phyloP scores from a whole-genome alignment of 345 rosid genomes.

The Jatropha curcas region DNA sequence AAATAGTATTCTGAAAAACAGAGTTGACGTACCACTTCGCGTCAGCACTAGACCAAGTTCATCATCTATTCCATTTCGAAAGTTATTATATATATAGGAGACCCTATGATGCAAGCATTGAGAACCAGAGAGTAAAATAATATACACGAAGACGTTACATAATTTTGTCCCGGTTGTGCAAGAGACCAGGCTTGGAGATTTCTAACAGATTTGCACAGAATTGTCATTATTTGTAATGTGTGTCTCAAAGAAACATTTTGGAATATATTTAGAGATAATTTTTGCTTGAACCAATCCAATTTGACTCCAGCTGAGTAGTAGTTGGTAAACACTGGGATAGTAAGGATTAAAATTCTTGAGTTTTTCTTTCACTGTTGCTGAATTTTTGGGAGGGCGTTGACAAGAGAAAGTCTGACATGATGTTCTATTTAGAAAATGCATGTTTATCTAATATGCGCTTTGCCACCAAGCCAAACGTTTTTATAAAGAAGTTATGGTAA shows the following conservation, averaged over 20 bases:
- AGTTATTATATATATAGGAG: too few species aligned
- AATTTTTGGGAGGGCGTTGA: not conserved
- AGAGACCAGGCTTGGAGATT: constrained; percentile 17
- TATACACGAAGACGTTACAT: too few species aligned
- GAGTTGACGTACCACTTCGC: too few species aligned
- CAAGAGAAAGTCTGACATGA: constrained; percentile 10
- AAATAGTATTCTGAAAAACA: too few species aligned
- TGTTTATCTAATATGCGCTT: not conserved
- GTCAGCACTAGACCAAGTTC: too few species aligned
- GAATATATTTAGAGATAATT: constrained; percentile 21
- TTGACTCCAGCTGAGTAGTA: constrained; percentile 23
- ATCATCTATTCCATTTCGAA: too few species aligned
- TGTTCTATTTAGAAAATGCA: not conserved
- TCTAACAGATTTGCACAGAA: not conserved
- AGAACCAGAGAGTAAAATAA: too few species aligned
- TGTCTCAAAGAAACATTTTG: not conserved
- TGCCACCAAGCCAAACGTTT: not conserved
- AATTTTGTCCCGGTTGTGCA: not conserved
- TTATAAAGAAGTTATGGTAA: not conserved
- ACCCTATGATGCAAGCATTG: too few species aligned
- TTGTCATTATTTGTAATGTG: not conserved
- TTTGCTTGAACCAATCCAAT: not conserved
- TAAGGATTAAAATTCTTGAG: not conserved
- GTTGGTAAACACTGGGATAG: not conserved
- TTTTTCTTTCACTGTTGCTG: not conserved